phyloP scores from a whole-genome alignment of 768 basidiomycete genomes.

The Dioszegia crocea region DNA sequence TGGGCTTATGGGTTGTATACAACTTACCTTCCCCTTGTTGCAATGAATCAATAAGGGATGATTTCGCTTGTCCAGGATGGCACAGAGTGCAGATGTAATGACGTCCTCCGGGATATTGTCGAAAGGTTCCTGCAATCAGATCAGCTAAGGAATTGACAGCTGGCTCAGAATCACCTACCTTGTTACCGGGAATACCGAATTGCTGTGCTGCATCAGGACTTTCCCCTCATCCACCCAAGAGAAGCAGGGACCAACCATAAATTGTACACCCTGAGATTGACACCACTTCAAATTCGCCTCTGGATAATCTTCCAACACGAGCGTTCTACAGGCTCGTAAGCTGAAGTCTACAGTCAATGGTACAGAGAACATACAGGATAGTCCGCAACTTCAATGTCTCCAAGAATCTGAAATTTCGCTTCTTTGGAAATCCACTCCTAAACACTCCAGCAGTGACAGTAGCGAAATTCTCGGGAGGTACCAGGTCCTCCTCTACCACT shows the following conservation, averaged over 20 bases:
- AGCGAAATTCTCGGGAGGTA: constrained; percentile 51
- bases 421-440: constrained; percentile 48
- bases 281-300: constrained; percentile 50
- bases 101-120: constrained; percentile 50
- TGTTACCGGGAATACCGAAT: constrained; percentile 52
- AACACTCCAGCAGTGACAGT: constrained; percentile 47
- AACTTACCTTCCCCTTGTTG: constrained; percentile 52
- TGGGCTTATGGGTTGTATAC: neutral
- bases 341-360: neutral
- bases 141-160: too few relatives aligned
- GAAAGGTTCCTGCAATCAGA: constrained; percentile 34
- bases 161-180: constrained; percentile 24
- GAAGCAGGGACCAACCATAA: constrained; percentile 27
- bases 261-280: constrained; percentile 48
- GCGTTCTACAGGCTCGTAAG: too few relatives aligned
- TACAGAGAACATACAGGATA: constrained; percentile 40
- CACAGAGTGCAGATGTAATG: constrained; percentile 49
- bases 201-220: constrained; percentile 27
- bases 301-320: constrained; percentile 52
- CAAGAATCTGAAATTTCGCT: constrained; percentile 50
- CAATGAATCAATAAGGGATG: constrained; percentile 52
- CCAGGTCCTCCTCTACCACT: constrained; percentile 33
- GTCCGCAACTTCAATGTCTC: constrained; percentile 49
- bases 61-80: constrained; percentile 50
- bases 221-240: neutral